Conservation (phyloP, 2,329 filamentous ascomycete species). For the Spiromastix sp. region DNA sequence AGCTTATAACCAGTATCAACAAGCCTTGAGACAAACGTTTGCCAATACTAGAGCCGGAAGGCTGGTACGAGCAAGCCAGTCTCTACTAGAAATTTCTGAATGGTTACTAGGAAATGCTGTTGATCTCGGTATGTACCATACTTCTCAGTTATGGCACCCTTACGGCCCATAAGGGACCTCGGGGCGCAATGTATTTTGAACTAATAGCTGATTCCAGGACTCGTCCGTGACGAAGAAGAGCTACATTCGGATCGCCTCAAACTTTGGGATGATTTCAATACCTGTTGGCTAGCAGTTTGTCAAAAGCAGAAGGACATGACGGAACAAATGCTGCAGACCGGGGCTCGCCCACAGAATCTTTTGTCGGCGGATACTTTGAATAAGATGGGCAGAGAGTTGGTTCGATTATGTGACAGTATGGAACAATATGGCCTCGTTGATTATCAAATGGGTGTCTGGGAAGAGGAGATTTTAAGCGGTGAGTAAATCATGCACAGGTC, state of each 20-base stretch:
- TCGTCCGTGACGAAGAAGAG: conserved; percentile 71
- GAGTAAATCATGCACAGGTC: conserved; percentile 32
- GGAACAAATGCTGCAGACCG: conserved; percentile 47
- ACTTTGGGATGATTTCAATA: conserved; percentile 90
- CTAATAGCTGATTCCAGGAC: conserved; percentile 46
- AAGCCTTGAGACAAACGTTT: conserved; percentile 53
- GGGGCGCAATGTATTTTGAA: conserved; percentile 16
- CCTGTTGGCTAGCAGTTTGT: conserved; percentile 75
- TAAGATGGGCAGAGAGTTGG: conserved; percentile 70
- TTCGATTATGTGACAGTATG: conserved; percentile 72
- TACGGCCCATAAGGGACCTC: conserved; percentile 8
- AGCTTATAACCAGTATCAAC: conserved; percentile 55
- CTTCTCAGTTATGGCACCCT: conserved; percentile 3
- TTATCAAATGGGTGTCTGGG: conserved; percentile 94
- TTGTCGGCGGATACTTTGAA: conserved; percentile 61
- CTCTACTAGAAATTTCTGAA: conserved; percentile 52
- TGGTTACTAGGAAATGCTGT: conserved; percentile 58
- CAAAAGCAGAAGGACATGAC: conserved; percentile 74
- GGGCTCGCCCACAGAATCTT: conserved; percentile 47
- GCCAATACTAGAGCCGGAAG: conserved; percentile 56
- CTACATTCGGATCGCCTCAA: conserved; percentile 67
- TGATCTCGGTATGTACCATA: conserved; percentile 49
- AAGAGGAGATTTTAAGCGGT: conserved; percentile 83
- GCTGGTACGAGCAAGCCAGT: conserved; percentile 48
- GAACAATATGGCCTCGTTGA: conserved; percentile 92